Base-by-base conservation (phyloP, 306 rosid genomes). In the Cicer arietinum region DNA sequence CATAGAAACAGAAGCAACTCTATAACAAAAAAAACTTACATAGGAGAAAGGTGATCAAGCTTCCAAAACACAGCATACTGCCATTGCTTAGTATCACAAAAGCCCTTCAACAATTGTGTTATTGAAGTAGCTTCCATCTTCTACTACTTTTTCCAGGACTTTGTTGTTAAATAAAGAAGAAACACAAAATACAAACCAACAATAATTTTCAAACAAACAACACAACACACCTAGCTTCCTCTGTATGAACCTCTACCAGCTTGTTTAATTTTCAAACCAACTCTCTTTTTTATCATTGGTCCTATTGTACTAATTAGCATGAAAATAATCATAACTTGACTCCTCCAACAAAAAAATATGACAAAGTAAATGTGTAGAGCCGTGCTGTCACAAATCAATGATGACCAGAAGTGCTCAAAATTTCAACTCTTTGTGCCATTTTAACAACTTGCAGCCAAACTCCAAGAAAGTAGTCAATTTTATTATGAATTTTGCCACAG, bases 1-100 rank as follows among this genome's bases (percentile, higher is more conserved):
- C 42, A 71, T 42, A 71, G 39, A 47, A 69, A 30, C 44, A 10
- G 2, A 52, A 79, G 50, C 45, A 40, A 65, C 65, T 72, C 39
- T 66, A 77, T 18, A 58, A 65, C 48, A 56, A 76, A 62, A 61
- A 61, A 47, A 79, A 69, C 86, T 83, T 74, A 85, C 85, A 73
- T 18, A 2, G 89, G 86, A 69, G 78, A 77, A 73, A 79, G 89
- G 44, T 84, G 87, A 9, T 72, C 77, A 78, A 94, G 94, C 90
- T 87, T 94, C 98, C 98, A 94, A 85, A 94, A 91, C 20, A 91
- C 96, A 67, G 89, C 94, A 85, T 91, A 94, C 2, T 82, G 83
- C 98, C 98, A 94, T 47, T 41, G 89, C 43, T 88, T 79, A 76
- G 85, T 40, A 65, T 79, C 85, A 87, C 98, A 91, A 67, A 94